A percentile compares a stretch with the other conserved stretches of the same genome.
These are phyloP conservation scores for Silene coronaria DNA, from an alignment of 179 eudicot species.

Conservation along the genomic window DNA sequence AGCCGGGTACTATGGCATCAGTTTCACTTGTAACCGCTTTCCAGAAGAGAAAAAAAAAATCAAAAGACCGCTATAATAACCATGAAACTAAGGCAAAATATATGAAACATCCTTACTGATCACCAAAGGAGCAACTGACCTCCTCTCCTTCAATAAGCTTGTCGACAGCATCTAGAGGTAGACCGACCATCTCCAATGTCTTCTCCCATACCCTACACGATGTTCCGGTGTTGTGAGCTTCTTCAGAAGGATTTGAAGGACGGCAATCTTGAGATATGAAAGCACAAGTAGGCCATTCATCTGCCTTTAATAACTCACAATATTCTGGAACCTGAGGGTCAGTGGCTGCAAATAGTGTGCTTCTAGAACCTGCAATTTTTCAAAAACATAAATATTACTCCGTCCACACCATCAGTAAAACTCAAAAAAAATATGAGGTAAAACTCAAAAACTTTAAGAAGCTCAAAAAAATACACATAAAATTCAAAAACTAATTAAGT, in stretches of 20 bases:
- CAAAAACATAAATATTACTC: slow-evolving; percentile 9
- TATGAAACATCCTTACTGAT: slow-evolving; percentile 18
- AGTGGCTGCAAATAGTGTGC: slow-evolving; percentile 88
- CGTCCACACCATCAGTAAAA: neutral
- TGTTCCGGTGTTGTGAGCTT: slow-evolving; percentile 73
- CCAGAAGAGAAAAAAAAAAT: neutral
- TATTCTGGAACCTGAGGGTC: slow-evolving; percentile 89
- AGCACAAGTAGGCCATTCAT: slow-evolving; percentile 91
- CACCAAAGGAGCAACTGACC: slow-evolving; percentile 54
- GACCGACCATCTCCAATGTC: slow-evolving; percentile 73
- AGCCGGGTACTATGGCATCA: no score
- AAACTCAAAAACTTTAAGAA: no score
- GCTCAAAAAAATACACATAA: no score
- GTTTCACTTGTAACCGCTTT: neutral
- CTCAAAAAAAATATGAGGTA: no score
- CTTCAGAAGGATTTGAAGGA: slow-evolving; percentile 88
- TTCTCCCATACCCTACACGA: slow-evolving; percentile 73
- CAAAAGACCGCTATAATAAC: no score
- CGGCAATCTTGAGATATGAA: slow-evolving; percentile 81
- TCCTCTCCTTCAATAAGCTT: slow-evolving; percentile 75
- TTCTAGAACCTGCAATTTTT: slow-evolving; percentile 65
- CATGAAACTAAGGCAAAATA: neutral
- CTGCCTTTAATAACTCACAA: slow-evolving; percentile 72
- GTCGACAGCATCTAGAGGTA: slow-evolving; percentile 73
- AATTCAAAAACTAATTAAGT: no score